These are phyloP conservation scores for Lipomyces sp. DNA, from an alignment of 805 yeast species.

Conservation along the genomic window DNA sequence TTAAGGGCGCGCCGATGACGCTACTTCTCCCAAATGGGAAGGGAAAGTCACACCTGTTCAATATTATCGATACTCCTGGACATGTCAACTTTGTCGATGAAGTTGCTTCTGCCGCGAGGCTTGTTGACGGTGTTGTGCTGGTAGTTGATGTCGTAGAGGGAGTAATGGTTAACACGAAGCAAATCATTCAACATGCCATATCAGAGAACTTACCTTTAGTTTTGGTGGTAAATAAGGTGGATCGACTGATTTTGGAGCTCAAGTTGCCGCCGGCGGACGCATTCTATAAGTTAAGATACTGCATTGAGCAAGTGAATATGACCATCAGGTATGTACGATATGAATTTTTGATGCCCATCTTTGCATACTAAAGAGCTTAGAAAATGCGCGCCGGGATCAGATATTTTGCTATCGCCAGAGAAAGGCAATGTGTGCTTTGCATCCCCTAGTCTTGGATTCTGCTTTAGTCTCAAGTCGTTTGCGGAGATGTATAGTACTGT, in stretches of 20 bases:
- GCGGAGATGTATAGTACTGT: constrained; percentile 54
- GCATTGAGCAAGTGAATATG: constrained; percentile 67
- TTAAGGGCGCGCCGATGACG: constrained; percentile 66
- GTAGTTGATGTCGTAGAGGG: constrained; percentile 91
- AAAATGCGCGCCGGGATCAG: constrained; percentile 18
- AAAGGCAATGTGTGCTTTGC: constrained; percentile 74
- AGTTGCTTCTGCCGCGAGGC: constrained; percentile 57
- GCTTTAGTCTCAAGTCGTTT: constrained; percentile 72
- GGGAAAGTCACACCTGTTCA: constrained; percentile 61
- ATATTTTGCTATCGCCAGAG: constrained; percentile 58
- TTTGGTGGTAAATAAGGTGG: constrained; percentile 79
- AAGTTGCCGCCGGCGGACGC: constrained; percentile 75
- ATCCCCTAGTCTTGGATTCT: constrained; percentile 63
- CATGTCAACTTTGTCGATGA: constrained; percentile 86
- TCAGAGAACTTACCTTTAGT: constrained; percentile 57
- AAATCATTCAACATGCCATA: constrained; percentile 59
- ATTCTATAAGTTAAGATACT: constrained; percentile 65
- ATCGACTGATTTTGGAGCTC: constrained; percentile 80
- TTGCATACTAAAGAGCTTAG: constrained; percentile 1
- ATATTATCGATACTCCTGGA: constrained; percentile 88
- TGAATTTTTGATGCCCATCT: constrained; percentile 38
- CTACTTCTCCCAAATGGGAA: constrained; percentile 59
- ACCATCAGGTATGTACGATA: constrained; percentile 48
- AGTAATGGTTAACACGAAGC: constrained; percentile 57
- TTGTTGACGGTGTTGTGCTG: constrained; percentile 68